phyloP scores from a whole-genome alignment of 257 asterid genomes.

The Orobanche coerulescens region DNA sequence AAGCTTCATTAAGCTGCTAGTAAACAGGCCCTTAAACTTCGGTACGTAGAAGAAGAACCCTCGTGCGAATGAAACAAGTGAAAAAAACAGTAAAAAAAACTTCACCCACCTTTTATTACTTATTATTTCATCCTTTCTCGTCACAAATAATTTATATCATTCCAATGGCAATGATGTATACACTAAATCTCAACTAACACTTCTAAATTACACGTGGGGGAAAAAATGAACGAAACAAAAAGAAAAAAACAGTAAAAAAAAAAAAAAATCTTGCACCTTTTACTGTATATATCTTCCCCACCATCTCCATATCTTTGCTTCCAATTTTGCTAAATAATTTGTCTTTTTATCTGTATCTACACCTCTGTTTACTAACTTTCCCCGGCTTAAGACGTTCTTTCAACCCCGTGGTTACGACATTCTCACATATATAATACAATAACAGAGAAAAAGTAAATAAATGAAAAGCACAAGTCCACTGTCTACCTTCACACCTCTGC shows the following conservation, averaged over 20 bases:
- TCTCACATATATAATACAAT: no score
- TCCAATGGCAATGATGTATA: constrained; percentile 27
- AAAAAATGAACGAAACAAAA: neutral
- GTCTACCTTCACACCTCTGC: constrained; percentile 28
- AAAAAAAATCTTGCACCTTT: constrained; percentile 9
- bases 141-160: constrained; percentile 24
- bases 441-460: no score
- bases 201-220: constrained; percentile 23
- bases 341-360: constrained; percentile 31
- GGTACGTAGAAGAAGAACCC: no score
- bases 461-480: constrained; percentile 3
- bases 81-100: neutral
- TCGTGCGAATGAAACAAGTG: neutral
- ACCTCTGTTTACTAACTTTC: constrained; percentile 16
- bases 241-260: neutral
- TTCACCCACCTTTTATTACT: constrained; percentile 28
- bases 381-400: neutral
- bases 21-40: no score
- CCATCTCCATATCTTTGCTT: constrained; percentile 23
- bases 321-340: constrained; percentile 21
- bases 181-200: constrained; percentile 13
- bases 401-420: neutral
- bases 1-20: no score
- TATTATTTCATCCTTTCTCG: constrained; percentile 10
- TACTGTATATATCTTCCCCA: constrained; percentile 19